Base-by-base conservation (phyloP, 2,329 filamentous ascomycete species). In the Aspergillus ochraceoroseus region DNA sequence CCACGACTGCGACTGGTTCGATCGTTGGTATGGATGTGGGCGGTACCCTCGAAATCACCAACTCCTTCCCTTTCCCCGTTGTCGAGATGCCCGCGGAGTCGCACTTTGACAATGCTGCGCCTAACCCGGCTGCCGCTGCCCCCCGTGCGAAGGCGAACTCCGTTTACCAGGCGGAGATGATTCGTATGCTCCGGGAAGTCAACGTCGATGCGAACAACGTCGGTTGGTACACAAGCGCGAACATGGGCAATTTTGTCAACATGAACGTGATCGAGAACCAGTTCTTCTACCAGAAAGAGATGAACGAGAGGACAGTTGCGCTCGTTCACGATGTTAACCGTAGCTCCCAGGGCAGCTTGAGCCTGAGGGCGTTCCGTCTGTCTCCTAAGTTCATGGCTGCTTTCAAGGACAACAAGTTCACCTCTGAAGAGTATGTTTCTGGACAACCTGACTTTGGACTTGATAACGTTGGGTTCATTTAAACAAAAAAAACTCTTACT, bases 181-280 rank as follows among this genome's bases (percentile, higher is more conserved):
- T 98, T 68, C 85, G 88, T 62, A 88, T 92, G 68, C 73, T 96
- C 49, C 85, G 90, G 66, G 92, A 96, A 70, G 92, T 98, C 61
- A 98, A 96, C 67, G 86, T 96, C 45, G 92, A 98, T 66, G 92
- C 92, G 53, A 95, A 96, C 75, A 94, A 87, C 60, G 87, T 94
- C 46, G 92, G 92, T 59, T 98, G 89, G 89, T 98, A 98, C 73
- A 95, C 88, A 44, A 95, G 88, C 72, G 87, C 89, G 50, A 95
- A 88, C 67, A 94, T 98, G 86, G 92, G 92, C 68, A 96, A 95
- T 76, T 96, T 96, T 58, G 77, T 96, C 75, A 95, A 89, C 74
- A 68, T 85, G 63, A 86, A 84, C 74, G 89, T 95, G 63, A 86
- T 98, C 68, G 92, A 98, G 77, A 98, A 96, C 74, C 89, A 95